These are phyloP conservation scores for Fusarium decemcellulare DNA, from an alignment of 2,329 filamentous ascomycete genomes.

Conservation along the genomic window DNA sequence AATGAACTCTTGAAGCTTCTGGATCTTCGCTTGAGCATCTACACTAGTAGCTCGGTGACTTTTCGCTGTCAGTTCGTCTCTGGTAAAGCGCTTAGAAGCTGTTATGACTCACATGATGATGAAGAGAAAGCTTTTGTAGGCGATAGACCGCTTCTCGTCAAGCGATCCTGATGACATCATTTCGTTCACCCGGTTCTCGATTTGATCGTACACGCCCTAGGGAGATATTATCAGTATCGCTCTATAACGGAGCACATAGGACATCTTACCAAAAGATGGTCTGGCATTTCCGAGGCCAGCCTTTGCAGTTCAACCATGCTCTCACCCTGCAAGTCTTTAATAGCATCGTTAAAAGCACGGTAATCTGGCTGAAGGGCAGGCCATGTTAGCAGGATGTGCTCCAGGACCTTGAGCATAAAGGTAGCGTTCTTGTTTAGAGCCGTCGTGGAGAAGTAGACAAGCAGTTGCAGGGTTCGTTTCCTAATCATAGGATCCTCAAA, in stretches of 20 bases:
- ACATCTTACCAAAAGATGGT: slow-evolving; percentile 80
- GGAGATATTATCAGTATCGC: slow-evolving; percentile 13
- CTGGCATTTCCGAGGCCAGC: slow-evolving; percentile 90
- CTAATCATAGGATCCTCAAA: slow-evolving; percentile 89
- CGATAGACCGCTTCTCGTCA: slow-evolving; percentile 87
- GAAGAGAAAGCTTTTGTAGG: slow-evolving; percentile 91
- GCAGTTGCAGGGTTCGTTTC: slow-evolving; percentile 84
- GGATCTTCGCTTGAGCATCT: slow-evolving; percentile 77
- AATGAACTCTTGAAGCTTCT: slow-evolving; percentile 82
- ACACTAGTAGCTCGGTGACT: slow-evolving; percentile 87
- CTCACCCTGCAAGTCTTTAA: slow-evolving; percentile 89
- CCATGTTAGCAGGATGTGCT: slow-evolving; percentile 90
- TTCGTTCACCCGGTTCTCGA: slow-evolving; percentile 87
- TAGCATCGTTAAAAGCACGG: slow-evolving; percentile 84
- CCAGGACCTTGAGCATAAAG: slow-evolving; percentile 91
- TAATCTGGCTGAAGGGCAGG: slow-evolving; percentile 80
- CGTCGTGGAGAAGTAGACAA: slow-evolving; percentile 87
- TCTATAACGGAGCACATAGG: background rate
- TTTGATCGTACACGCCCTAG: slow-evolving; percentile 86
- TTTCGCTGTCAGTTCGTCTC: slow-evolving; percentile 17
- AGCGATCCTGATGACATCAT: slow-evolving; percentile 79
- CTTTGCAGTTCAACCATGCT: slow-evolving; percentile 91
- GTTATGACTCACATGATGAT: slow-evolving; percentile 79
- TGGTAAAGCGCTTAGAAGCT: background rate
- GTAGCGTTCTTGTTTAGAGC: slow-evolving; percentile 82